Evolutionary conservation across 2,329 filamentous ascomycete genomes (phyloP).

Genomic region (Penicillium sp.): DNA sequence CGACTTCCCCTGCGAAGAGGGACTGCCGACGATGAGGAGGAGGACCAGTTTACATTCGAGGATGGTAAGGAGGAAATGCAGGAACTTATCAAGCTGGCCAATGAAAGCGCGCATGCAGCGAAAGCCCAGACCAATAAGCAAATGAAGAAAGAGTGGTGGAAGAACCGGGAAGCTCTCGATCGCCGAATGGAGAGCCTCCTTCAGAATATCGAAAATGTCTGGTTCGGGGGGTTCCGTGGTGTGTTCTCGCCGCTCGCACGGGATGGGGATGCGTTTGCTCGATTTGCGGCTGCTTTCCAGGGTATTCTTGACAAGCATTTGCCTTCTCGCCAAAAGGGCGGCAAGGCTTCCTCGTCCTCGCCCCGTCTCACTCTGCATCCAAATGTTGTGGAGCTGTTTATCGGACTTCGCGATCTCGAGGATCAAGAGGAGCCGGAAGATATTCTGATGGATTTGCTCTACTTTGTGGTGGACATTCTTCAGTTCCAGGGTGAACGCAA

Average conservation of each 20-base stretch:
- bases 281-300: slow-evolving; percentile 77
- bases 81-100: slow-evolving; percentile 79
- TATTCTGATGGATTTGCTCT: slow-evolving; percentile 84
- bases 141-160: slow-evolving; percentile 86
- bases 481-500: slow-evolving; percentile 97
- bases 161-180: slow-evolving; percentile 78
- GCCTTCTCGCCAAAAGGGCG: slow-evolving; percentile 70
- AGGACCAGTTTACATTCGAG: slow-evolving; percentile 78
- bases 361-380: slow-evolving; percentile 59
- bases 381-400: slow-evolving; percentile 81
- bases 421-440: slow-evolving; percentile 80
- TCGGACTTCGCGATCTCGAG: slow-evolving; percentile 76
- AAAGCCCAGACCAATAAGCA: slow-evolving; percentile 73
- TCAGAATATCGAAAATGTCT: slow-evolving; percentile 83
- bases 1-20: slow-evolving; percentile 83
- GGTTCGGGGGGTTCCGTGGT: slow-evolving; percentile 92
- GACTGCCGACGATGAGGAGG: slow-evolving; percentile 74
- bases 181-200: slow-evolving; percentile 74
- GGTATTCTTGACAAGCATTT: slow-evolving; percentile 79
- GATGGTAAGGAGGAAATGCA: slow-evolving; percentile 77
- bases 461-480: slow-evolving; percentile 93
- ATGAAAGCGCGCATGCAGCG: slow-evolving; percentile 76
- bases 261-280: slow-evolving; percentile 65
- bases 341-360: slow-evolving; percentile 57
- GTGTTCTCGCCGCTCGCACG: slow-evolving; percentile 79